Percentiles rank a stretch among this genome's conserved stretches.
Evolutionary conservation across 2,329 filamentous ascomycete species (phyloP).

Genomic region (Paraphaeosphaeria sporulosa): DNA sequence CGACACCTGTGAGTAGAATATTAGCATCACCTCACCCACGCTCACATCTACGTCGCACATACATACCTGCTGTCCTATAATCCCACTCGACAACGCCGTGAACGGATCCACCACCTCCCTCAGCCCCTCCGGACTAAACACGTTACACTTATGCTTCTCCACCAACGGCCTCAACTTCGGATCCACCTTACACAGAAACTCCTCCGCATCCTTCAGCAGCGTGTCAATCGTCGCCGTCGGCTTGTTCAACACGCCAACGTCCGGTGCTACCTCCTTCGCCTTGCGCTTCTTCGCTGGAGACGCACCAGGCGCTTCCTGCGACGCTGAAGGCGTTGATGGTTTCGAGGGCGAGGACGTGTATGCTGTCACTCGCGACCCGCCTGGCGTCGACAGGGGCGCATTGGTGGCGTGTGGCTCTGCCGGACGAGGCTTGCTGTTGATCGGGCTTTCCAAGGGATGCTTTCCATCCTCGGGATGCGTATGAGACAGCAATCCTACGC

Average conservation of each 20-base stretch:
- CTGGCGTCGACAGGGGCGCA: conserved; percentile 74
- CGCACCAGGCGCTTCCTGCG: conserved; percentile 9
- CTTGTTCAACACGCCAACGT: conserved; percentile 29
- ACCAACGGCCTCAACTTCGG: conserved; percentile 75
- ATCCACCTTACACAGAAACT: conserved; percentile 77
- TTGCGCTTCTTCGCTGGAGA: conserved; percentile 55
- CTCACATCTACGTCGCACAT: conserved; percentile 7
- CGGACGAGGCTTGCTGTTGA: conserved; percentile 56
- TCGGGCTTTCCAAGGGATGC: conserved; percentile 36
- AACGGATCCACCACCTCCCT: conserved; percentile 89
- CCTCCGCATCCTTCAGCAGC: conserved; percentile 77
- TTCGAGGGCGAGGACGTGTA: conserved; percentile 48
- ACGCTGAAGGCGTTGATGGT: conserved; percentile 42
- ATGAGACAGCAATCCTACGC: conserved; percentile 56
- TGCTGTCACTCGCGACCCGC: conserved; percentile 69
- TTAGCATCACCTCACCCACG: background rate
- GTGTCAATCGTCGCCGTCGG: conserved; percentile 70
- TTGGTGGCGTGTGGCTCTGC: conserved; percentile 72
- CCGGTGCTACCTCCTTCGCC: conserved; percentile 45
- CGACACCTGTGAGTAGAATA: conserved; percentile 65
- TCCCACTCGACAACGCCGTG: conserved; percentile 79
- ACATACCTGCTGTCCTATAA: conserved; percentile 84
- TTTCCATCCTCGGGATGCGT: conserved; percentile 23
- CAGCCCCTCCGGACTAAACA: conserved; percentile 85
- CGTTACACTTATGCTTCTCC: conserved; percentile 74